A percentile compares a stretch with the other conserved stretches of the same genome.
Evolutionary conservation across 2,329 filamentous ascomycete species (phyloP).

Genomic region (Botrytis porri): DNA sequence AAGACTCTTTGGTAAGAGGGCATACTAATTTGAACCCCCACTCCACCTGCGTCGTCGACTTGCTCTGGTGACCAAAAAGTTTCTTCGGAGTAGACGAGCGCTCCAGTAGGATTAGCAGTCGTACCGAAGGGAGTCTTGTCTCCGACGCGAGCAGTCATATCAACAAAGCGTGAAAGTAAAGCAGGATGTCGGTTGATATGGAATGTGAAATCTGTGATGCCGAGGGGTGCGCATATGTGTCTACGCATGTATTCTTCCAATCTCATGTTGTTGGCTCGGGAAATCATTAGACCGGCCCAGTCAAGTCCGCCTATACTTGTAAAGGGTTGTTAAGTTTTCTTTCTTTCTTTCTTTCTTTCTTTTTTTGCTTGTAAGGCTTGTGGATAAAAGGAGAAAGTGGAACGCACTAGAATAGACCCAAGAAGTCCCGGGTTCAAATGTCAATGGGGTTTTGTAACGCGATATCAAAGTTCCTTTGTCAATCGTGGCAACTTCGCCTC

Average conservation of each 20-base stretch:
- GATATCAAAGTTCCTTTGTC: background rate
- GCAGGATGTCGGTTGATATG: constrained; percentile 14
- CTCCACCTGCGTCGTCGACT: constrained; percentile 17
- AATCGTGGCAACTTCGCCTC: constrained; percentile 19
- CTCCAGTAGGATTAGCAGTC: background rate
- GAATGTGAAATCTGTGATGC: constrained; percentile 25
- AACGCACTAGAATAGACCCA: constrained; percentile 62
- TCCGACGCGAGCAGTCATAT: constrained; percentile 20
- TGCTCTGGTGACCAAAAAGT: background rate
- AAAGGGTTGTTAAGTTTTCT: background rate
- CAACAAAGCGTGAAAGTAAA: constrained; percentile 6
- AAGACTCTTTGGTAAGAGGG: constrained; percentile 21
- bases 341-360: too few relatives aligned
- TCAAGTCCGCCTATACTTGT: constrained; percentile 42
- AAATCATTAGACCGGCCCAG: constrained; percentile 51
- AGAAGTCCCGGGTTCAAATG: constrained; percentile 60
- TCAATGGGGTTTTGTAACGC: constrained; percentile 44
- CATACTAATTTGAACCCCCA: constrained; percentile 11
- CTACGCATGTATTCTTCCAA: constrained; percentile 28
- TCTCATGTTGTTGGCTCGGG: constrained; percentile 39
- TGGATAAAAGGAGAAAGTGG: constrained; percentile 41
- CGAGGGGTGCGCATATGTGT: constrained; percentile 23
- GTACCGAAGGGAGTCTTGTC: constrained; percentile 7
- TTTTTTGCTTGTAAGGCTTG: background rate
- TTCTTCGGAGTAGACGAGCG: background rate